Conservation (phyloP, 2,329 filamentous ascomycete genomes). For the Aspergillus quadricinctus region DNA sequence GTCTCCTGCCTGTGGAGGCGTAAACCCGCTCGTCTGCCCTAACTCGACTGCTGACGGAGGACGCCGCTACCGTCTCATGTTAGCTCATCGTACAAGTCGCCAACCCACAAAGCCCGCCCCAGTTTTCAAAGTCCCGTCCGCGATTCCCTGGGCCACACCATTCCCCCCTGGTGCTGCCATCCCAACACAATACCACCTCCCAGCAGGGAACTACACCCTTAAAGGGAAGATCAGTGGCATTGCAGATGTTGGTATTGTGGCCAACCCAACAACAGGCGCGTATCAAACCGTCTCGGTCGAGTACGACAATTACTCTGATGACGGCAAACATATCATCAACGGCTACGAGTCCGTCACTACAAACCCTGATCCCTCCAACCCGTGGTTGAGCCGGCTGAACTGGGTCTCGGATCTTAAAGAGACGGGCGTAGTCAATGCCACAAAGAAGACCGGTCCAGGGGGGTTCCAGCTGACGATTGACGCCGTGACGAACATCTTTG, state of each 20-base stretch:
- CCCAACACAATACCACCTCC: constrained; percentile 1
- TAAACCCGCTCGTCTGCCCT: constrained; percentile 41
- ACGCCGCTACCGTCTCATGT: constrained; percentile 39
- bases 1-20: constrained; percentile 41
- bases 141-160: constrained; percentile 16
- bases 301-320: constrained; percentile 38
- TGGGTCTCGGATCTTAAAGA: constrained; percentile 40
- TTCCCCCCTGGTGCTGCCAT: constrained; percentile 4
- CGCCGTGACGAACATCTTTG: constrained; percentile 37
- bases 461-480: constrained; percentile 42
- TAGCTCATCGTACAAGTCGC: constrained; percentile 37
- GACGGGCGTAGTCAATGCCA: constrained; percentile 25
- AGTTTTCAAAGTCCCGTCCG: constrained; percentile 21
- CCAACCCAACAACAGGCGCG: not conserved
- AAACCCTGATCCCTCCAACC: constrained; percentile 13
- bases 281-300: constrained; percentile 28
- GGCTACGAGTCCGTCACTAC: constrained; percentile 35
- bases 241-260: constrained; percentile 6
- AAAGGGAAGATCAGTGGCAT: constrained; percentile 9
- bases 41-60: constrained; percentile 37
- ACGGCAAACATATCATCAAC: constrained; percentile 27
- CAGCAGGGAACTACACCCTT: constrained; percentile 14
- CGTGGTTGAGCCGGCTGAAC: constrained; percentile 23
- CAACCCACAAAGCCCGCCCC: constrained; percentile 17
- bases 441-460: constrained; percentile 37